Conservation (phyloP, 2,329 filamentous ascomycete genomes). For the Dactylonectria estremocensis region DNA sequence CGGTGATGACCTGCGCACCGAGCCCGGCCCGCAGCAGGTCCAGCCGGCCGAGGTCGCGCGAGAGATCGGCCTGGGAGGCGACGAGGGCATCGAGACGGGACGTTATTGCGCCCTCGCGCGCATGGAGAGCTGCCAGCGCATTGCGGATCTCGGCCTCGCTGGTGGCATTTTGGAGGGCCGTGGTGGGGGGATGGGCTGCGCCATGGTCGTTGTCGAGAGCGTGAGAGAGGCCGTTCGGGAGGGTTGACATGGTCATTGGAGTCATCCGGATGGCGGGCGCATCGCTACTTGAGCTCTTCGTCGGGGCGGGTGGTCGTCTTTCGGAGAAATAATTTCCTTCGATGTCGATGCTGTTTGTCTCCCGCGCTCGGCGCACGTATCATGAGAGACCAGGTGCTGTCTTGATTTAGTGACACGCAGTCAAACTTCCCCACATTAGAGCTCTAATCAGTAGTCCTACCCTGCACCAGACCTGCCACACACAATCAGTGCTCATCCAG, state of each 20-base stretch:
- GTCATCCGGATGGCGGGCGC: constrained; percentile 57
- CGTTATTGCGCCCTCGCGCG: constrained; percentile 82
- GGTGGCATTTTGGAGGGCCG: constrained; percentile 76
- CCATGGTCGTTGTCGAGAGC: constrained; percentile 51
- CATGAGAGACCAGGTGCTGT: constrained; percentile 19
- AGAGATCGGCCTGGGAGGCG: constrained; percentile 87
- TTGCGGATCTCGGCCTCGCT: constrained; percentile 85
- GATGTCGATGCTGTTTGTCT: constrained; percentile 32
- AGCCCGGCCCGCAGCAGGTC: constrained; percentile 92
- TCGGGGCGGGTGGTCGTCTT: constrained; percentile 30
- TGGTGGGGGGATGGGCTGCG: constrained; percentile 45
- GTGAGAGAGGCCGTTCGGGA: constrained; percentile 61
- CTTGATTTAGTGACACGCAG: constrained; percentile 47
- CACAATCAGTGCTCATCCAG: no score
- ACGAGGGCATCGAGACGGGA: constrained; percentile 82
- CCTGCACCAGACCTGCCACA: constrained; percentile 31
- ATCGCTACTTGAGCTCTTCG: constrained; percentile 56
- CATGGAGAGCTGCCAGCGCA: constrained; percentile 81
- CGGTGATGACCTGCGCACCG: constrained; percentile 87
- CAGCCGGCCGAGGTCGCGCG: constrained; percentile 87
- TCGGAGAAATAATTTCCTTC: constrained; percentile 8
- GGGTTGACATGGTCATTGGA: constrained; percentile 63
- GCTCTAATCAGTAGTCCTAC: constrained; percentile 29
- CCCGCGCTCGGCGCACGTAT: constrained; percentile 32
- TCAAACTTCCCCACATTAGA: constrained; percentile 41